phyloP scores from a whole-genome alignment of 2,329 filamentous ascomycete genomes.

The Knoxdaviesia capensis region DNA sequence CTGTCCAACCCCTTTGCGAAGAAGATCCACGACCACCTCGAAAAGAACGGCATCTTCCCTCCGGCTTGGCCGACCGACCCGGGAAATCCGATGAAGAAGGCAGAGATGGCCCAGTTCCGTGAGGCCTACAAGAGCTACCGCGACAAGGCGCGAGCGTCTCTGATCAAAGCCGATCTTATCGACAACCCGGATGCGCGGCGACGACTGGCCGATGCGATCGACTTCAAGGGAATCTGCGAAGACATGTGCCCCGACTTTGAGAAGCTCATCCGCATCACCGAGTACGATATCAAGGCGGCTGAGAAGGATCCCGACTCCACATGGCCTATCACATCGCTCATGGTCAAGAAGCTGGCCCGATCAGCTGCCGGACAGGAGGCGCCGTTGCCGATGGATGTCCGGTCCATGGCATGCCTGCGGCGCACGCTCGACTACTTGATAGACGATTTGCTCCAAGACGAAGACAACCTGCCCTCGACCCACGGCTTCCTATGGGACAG shows the following conservation, averaged over 20 bases:
- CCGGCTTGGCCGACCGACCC: constrained; percentile 35
- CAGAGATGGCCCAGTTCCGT: constrained; percentile 31
- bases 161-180: constrained; percentile 39
- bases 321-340: constrained; percentile 27
- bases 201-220: constrained; percentile 40
- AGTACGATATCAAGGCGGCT: constrained; percentile 33
- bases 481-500: constrained; percentile 51
- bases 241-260: constrained; percentile 53
- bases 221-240: constrained; percentile 48
- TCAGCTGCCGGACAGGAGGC: constrained; percentile 50
- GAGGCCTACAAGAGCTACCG: constrained; percentile 37
- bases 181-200: constrained; percentile 45
- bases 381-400: constrained; percentile 46
- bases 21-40: constrained; percentile 30
- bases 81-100: constrained; percentile 28
- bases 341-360: constrained; percentile 48
- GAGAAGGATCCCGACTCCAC: constrained; percentile 28
- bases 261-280: constrained; percentile 39
- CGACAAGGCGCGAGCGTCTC: constrained; percentile 30
- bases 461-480: constrained; percentile 30
- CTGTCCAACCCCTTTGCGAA: constrained; percentile 21
- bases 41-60: constrained; percentile 31
- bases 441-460: constrained; percentile 32
- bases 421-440: constrained; percentile 44
- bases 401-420: constrained; percentile 36